phyloP scores from a whole-genome alignment of 176 grass and related monocot species.

The Sorghum bicolor region Sorghum_bicolor_NCBIv3 NC_012872.2:56950501-56951000 shows the following conservation, averaged over 20 bases:
- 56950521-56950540: neutral
- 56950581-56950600: neutral
- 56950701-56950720: neutral
- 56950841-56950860: neutral
- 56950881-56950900: no score
- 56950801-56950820: no score
- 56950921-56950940: no score
- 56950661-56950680: neutral
- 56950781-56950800: neutral
- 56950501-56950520: neutral
- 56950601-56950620: no score
- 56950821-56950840: no score
- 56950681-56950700: neutral
- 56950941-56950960: neutral
- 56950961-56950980: neutral
- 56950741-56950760: neutral
- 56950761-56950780: neutral
- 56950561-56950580: neutral
- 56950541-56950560: neutral
- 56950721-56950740: neutral
- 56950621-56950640: neutral
- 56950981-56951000: neutral
- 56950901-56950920: no score
- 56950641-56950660: neutral
- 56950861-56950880: neutral